phyloP scores from a whole-genome alignment of 1,139 yeast species.

The Kluyveromyces marxianus region DNA sequence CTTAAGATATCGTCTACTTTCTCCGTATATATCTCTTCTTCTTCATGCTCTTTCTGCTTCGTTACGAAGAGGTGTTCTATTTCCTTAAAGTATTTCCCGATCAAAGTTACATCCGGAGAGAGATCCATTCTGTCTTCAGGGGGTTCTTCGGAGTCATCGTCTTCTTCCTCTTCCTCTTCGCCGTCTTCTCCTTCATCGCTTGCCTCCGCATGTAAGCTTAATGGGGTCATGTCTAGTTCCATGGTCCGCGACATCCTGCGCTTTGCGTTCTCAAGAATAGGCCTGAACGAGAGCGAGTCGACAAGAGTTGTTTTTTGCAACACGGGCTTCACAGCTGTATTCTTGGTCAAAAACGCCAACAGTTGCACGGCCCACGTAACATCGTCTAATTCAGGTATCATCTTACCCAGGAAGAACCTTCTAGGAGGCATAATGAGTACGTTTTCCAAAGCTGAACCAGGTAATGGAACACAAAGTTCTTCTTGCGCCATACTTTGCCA shows the following conservation, averaged over 20 bases:
- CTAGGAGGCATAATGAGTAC: conserved; percentile 42
- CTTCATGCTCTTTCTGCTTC: neutral
- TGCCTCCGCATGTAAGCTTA: conserved; percentile 3
- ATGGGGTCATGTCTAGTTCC: conserved; percentile 8
- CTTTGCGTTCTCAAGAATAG: conserved; percentile 20
- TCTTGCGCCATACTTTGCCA: conserved; percentile 9
- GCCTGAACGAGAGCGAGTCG: conserved; percentile 35
- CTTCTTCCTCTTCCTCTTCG: conserved; percentile 1
- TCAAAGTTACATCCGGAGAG: conserved; percentile 4
- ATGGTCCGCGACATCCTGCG: neutral
- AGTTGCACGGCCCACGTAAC: conserved; percentile 89
- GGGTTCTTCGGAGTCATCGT: conserved; percentile 3
- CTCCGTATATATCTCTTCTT: neutral
- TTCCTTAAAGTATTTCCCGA: conserved; percentile 4
- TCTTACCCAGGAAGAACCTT: conserved; percentile 62
- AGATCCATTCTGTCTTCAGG: conserved; percentile 4
- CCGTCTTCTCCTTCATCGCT: neutral
- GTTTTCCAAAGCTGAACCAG: conserved; percentile 7
- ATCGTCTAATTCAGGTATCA: conserved; percentile 86
- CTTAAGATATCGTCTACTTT: conserved; percentile 1
- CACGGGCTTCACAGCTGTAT: conserved; percentile 66
- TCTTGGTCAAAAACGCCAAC: conserved; percentile 87
- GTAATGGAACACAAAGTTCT: neutral
- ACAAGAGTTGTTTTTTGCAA: conserved; percentile 65
- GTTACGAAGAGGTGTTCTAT: conserved; percentile 1